Evolutionary conservation across 2,329 filamentous ascomycete species (phyloP).

Genomic region (Incumbomyces lentus): DNA sequence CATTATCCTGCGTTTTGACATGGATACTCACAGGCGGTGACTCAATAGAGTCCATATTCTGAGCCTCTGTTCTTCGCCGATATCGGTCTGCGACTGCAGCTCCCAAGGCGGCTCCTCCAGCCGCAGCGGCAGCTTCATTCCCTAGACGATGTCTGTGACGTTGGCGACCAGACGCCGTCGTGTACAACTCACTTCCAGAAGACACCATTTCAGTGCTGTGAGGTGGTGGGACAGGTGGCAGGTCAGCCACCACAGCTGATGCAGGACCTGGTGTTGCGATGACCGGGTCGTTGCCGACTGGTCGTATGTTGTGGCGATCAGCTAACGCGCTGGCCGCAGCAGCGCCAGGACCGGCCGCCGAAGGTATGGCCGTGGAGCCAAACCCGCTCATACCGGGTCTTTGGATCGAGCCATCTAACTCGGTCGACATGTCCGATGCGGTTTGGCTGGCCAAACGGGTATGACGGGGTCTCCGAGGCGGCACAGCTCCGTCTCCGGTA

Average conservation of each 20-base stretch:
- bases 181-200: conserved; percentile 26
- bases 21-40: conserved; percentile 55
- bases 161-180: conserved; percentile 21
- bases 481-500: conserved; percentile 55
- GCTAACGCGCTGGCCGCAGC: conserved; percentile 19
- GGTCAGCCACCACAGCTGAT: conserved; percentile 24
- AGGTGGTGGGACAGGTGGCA: conserved; percentile 32
- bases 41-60: conserved; percentile 35
- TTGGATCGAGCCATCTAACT: conserved; percentile 8
- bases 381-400: conserved; percentile 13
- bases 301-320: conserved; percentile 19
- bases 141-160: conserved; percentile 22
- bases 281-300: conserved; percentile 25
- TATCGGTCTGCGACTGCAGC: conserved; percentile 24
- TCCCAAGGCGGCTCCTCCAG: conserved; percentile 24
- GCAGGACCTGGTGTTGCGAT: conserved; percentile 20
- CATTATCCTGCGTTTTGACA: conserved; percentile 55
- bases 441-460: conserved; percentile 18
- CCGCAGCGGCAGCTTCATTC: conserved; percentile 23
- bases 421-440: conserved; percentile 18
- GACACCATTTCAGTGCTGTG: conserved; percentile 26
- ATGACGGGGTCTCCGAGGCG: conserved; percentile 16
- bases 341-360: conserved; percentile 13
- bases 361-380: conserved; percentile 7
- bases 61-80: conserved; percentile 25